Base-by-base conservation (phyloP, 257 asterid species). In the Datura wrightii region DNA sequence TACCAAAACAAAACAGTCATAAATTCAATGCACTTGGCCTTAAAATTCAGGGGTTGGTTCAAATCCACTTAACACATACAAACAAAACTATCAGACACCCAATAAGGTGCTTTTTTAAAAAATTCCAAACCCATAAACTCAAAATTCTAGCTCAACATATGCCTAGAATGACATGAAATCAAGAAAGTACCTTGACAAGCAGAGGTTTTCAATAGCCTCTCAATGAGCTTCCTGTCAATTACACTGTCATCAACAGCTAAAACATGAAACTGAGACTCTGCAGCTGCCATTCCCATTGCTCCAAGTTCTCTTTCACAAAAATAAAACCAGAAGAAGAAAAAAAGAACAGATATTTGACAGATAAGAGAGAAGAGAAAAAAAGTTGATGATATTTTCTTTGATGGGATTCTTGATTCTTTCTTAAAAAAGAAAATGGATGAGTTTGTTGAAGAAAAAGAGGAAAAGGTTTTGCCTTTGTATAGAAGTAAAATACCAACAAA, bases 201-300 rank as follows among this genome's bases (percentile, higher is more conserved):
- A 63, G 92, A 87, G 14, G 84, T 91, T 83, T 79, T 89, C 65
- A 91, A 90, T 10, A 91, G 85, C 79, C 82, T 87, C 50, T 89
- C 91, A 65, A 91, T 87, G 18, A 91, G 89, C 76, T 89, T 91
- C 41, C 93, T 86, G 56, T 91, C 91, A 54, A 89, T 84, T 3
- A 88, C 8, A 74, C 88, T 85, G 83, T 92, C 93, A 85, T 88
- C 93, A 56, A 87, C 94, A 81, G 93, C 94, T 39, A 90, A 83
- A 80, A 88, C 91, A 89, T 88, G 93, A 83, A 90, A 87, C 85
- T 84, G 85, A 5, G 88, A 84, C 10, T 88, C 92, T 24, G 80
- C 54, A 15, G 86, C 86, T 53, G 89, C 86, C 91, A 89, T 89
- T 48, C 87, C 88, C 91, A 87, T 87, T 85, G 83, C 53, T 82